Evolutionary conservation across 1,139 yeast species (phyloP).

Genomic region (Yamadazyma triangularis): DNA sequence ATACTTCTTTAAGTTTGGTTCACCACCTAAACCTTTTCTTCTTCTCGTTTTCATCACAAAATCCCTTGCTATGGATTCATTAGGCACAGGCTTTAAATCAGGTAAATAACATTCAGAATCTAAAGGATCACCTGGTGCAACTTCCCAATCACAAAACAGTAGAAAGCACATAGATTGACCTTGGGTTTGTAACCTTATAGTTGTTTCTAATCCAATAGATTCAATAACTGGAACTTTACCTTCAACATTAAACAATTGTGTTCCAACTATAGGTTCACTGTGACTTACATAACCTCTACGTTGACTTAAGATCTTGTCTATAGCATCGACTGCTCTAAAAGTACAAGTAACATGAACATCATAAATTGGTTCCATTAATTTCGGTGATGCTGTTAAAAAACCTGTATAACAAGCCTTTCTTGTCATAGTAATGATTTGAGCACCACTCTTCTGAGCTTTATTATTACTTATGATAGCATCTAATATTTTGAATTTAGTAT

Average conservation of each 20-base stretch:
- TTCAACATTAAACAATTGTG: conserved; percentile 57
- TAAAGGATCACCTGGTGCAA: conserved; percentile 89
- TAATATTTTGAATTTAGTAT: conserved; percentile 67
- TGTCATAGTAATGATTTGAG: conserved; percentile 79
- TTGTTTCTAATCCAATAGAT: conserved; percentile 85
- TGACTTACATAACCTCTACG: conserved; percentile 58
- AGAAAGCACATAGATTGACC: conserved; percentile 75
- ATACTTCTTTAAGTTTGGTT: conserved; percentile 68
- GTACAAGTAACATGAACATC: conserved; percentile 57
- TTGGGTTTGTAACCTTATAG: conserved; percentile 67
- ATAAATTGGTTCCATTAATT: conserved; percentile 79
- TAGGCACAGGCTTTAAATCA: conserved; percentile 70
- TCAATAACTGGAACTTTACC: conserved; percentile 87
- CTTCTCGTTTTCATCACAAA: conserved; percentile 84
- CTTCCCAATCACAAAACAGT: conserved; percentile 66
- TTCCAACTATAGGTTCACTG: conserved; percentile 64
- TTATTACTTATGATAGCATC: conserved; percentile 53
- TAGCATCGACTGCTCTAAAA: conserved; percentile 34
- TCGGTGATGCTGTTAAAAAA: conserved; percentile 72
- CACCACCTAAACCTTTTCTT: conserved; percentile 80
- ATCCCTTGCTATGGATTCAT: conserved; percentile 73
- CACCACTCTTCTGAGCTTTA: conserved; percentile 49
- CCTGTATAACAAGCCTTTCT: conserved; percentile 86
- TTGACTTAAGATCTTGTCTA: conserved; percentile 49
- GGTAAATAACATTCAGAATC: conserved; percentile 63